A percentile compares a stretch with the other conserved stretches of the same genome.
These are phyloP conservation scores for Globisporangium heterothallicum DNA, from an alignment of 352 stramenopile species.

Conservation along the genomic window DNA sequence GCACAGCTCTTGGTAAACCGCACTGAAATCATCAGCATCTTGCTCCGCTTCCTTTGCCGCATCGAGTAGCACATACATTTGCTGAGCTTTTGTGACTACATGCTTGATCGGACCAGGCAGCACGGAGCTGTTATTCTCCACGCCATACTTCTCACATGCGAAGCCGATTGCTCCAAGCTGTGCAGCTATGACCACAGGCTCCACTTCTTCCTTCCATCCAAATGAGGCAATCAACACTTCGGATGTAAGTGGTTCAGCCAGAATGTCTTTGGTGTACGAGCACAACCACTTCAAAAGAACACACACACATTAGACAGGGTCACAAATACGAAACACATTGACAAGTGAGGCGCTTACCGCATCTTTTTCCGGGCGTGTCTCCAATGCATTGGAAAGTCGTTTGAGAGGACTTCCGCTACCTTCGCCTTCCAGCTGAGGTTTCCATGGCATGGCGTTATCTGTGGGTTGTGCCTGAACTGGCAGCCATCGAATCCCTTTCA, in stretches of 20 bases:
- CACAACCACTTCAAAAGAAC: slow-evolving; percentile 51
- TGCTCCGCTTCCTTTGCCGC: slow-evolving; percentile 21
- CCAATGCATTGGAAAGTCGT: slow-evolving; percentile 32
- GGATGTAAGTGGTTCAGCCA: slow-evolving; percentile 50
- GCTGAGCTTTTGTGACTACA: slow-evolving; percentile 40
- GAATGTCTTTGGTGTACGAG: slow-evolving; percentile 42
- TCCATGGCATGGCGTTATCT: slow-evolving; percentile 64
- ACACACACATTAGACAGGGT: slow-evolving; percentile 6
- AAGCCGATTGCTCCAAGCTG: slow-evolving; percentile 48
- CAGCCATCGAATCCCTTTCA: slow-evolving; percentile 38
- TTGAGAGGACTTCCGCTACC: background rate
- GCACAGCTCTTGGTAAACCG: slow-evolving; percentile 31
- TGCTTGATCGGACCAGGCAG: slow-evolving; percentile 6
- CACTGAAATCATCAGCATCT: slow-evolving; percentile 20
- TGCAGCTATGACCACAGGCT: slow-evolving; percentile 34
- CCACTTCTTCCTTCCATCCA: slow-evolving; percentile 42
- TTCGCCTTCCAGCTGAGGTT: slow-evolving; percentile 4
- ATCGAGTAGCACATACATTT: slow-evolving; percentile 59
- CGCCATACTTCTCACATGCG: slow-evolving; percentile 11
- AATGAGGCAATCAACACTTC: slow-evolving; percentile 49
- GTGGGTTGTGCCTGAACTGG: slow-evolving; percentile 24
- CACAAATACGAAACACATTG: background rate
- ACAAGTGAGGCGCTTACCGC: slow-evolving; percentile 31
- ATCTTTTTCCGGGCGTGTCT: slow-evolving; percentile 46
- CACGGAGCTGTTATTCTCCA: background rate